Conservation (phyloP, 768 basidiomycete species). For the Auriculariales sp. region DNA sequence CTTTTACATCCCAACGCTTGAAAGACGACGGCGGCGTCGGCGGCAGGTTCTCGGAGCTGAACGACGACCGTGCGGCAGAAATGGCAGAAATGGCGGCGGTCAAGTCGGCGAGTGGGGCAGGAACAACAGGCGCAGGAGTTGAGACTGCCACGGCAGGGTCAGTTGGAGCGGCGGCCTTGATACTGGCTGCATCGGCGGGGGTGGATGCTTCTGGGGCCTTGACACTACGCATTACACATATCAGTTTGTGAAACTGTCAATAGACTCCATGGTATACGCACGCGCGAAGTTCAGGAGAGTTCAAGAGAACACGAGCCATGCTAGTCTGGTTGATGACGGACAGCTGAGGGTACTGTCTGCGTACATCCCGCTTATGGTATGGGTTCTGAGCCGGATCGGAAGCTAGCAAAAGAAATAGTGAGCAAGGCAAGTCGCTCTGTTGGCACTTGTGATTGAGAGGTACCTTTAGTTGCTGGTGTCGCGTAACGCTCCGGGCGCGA, state of each 20-base stretch:
- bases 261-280: conserved; percentile 25
- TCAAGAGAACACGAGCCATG: conserved; percentile 64
- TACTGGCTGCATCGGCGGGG: conserved; percentile 9
- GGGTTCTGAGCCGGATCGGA: conserved; percentile 81
- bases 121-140: conserved; percentile 27
- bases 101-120: conserved; percentile 39
- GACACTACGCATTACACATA: conserved; percentile 25
- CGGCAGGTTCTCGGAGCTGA: conserved; percentile 51
- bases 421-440: background rate
- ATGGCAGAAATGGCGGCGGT: conserved; percentile 59
- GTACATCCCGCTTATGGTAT: conserved; percentile 94
- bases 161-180: conserved; percentile 4
- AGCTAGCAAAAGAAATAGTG: conserved; percentile 25
- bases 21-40: conserved; percentile 54
- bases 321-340: conserved; percentile 79
- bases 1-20: conserved; percentile 61
- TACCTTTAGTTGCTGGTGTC: conserved; percentile 81
- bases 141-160: conserved; percentile 20
- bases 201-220: conserved; percentile 34
- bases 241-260: background rate
- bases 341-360: conserved; percentile 82
- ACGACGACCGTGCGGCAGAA: conserved; percentile 39
- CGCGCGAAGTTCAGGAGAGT: conserved; percentile 54
- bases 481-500: conserved; percentile 77
- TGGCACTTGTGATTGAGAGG: conserved; percentile 11